phyloP scores from a whole-genome alignment of 257 asterid species.

The Fraxinus cuspidata region DNA sequence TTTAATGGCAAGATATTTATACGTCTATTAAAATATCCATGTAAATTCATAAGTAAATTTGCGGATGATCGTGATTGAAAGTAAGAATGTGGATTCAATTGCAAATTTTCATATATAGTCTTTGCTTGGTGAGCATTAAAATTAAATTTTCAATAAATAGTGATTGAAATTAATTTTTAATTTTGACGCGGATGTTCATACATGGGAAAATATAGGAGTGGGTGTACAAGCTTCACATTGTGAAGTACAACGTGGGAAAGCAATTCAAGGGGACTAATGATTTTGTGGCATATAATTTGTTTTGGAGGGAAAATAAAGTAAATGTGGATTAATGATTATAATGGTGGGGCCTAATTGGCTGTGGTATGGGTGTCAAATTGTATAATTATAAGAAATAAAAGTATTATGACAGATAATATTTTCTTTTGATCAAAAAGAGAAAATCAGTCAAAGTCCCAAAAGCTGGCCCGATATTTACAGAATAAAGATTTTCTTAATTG shows the following conservation, averaged over 20 bases:
- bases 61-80: neutral
- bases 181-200: too few species aligned
- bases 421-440: neutral
- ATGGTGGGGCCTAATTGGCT: neutral
- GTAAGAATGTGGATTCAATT: neutral
- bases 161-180: too few species aligned
- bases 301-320: slow-evolving; percentile 4
- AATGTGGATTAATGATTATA: neutral
- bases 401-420: neutral
- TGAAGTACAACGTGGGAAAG: neutral
- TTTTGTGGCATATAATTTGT: neutral
- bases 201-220: too few species aligned
- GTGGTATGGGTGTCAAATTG: neutral
- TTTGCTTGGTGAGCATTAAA: too few species aligned
- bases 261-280: neutral
- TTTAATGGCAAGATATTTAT: too few species aligned
- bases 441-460: neutral
- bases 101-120: neutral
- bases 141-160: too few species aligned
- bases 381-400: neutral
- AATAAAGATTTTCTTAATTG: neutral
- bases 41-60: neutral
- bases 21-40: neutral
- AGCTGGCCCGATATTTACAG: neutral
- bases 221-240: neutral